phyloP scores from a whole-genome alignment of 495 filamentous ascomycete genomes.

The Elasticomyces elasticus region DNA sequence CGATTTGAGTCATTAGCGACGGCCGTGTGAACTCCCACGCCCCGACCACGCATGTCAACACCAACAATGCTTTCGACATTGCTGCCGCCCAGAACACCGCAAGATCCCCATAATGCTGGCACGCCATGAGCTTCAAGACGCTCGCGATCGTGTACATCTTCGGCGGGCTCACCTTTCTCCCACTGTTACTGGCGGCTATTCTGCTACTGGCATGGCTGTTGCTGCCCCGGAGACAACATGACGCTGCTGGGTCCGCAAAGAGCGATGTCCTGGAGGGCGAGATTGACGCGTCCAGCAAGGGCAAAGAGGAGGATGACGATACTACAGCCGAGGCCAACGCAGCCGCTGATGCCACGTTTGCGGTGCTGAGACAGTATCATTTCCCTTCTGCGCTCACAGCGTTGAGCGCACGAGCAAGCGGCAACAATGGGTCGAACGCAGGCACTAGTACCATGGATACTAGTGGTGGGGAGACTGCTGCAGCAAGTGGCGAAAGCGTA shows the following conservation, averaged over 20 bases:
- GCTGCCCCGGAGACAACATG: constrained; percentile 12
- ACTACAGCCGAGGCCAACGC: not conserved
- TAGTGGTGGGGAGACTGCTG: constrained; percentile 45
- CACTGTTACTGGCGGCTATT: constrained; percentile 54
- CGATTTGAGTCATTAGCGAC: no score
- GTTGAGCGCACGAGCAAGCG: constrained; percentile 1
- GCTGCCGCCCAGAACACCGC: no score
- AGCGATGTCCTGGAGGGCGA: not conserved
- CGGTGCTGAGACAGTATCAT: constrained; percentile 78
- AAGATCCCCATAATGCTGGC: not conserved
- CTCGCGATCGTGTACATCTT: constrained; percentile 72
- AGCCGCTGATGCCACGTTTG: constrained; percentile 42
- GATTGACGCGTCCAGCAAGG: not conserved
- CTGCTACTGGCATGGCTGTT: constrained; percentile 29
- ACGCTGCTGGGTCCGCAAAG: not conserved
- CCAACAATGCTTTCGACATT: no score
- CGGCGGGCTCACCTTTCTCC: constrained; percentile 85
- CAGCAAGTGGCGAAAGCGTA: constrained; percentile 60
- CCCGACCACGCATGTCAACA: no score
- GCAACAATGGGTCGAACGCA: constrained; percentile 28
- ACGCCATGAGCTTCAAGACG: constrained; percentile 47
- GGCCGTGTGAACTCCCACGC: no score
- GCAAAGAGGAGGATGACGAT: constrained; percentile 1
- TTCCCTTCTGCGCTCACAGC: constrained; percentile 12
- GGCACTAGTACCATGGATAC: constrained; percentile 73